Percentiles rank a stretch among this genome's conserved stretches.
Conservation (phyloP, 768 basidiomycete genomes). For the Tulasnella sp. region DNA sequence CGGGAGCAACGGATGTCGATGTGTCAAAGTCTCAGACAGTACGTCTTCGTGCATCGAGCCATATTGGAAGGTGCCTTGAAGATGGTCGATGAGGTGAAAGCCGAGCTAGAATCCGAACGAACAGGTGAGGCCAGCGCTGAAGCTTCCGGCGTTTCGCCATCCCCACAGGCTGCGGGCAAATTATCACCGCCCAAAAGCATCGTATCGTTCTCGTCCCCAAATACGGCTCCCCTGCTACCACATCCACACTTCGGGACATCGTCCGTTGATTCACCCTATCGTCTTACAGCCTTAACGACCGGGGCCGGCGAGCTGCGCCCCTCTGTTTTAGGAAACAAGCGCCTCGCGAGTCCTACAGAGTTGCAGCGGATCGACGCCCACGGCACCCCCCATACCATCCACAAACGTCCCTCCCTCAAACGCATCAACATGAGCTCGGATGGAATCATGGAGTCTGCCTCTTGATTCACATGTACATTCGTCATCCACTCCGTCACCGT, state of each 20-base stretch:
- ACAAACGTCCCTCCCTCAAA: conserved; percentile 11
- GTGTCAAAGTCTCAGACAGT: conserved; percentile 90
- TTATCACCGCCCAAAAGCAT: not conserved
- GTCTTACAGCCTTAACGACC: not conserved
- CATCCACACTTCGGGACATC: not conserved
- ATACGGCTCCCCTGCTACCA: not conserved
- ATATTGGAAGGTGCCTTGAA: conserved; percentile 72
- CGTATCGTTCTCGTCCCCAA: no score
- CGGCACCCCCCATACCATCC: not conserved
- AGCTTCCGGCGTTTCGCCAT: not conserved
- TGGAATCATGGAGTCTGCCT: not conserved
- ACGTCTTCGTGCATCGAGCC: conserved; percentile 85
- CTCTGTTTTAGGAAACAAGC: conserved; percentile 1
- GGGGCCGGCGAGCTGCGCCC: not conserved
- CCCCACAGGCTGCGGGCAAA: not conserved
- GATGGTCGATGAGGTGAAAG: conserved; percentile 65
- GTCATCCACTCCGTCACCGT: not conserved
- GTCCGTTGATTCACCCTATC: not conserved
- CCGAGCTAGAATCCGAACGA: not conserved
- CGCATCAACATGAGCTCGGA: conserved; percentile 14
- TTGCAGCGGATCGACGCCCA: conserved; percentile 2
- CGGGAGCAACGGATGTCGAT: conserved; percentile 94
- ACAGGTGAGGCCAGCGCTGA: not conserved
- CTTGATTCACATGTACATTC: not conserved
- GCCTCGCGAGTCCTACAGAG: conserved; percentile 13